Conservation (phyloP, 2,329 filamentous ascomycete genomes). For the Beauveria medogensis region DNA sequence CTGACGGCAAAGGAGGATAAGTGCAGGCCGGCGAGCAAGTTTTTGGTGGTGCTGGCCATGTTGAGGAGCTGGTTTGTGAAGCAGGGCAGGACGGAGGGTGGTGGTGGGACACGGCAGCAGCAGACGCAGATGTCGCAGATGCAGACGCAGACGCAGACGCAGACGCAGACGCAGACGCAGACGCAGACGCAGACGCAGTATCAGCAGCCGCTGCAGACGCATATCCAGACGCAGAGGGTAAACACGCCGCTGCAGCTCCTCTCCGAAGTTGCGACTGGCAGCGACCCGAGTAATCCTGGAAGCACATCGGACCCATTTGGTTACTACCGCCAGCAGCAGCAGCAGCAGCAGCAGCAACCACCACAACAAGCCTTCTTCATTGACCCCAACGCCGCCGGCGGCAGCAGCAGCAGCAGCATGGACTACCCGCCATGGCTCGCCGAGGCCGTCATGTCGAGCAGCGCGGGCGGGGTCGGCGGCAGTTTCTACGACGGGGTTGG, state of each 20-base stretch:
- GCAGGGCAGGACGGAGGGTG: constrained; percentile 27
- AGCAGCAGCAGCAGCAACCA: background rate
- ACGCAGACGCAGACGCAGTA: constrained; percentile 12
- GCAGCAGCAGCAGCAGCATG: background rate
- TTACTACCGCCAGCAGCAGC: constrained; percentile 1
- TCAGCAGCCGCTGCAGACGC: constrained; percentile 9
- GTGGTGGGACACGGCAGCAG: constrained; percentile 9
- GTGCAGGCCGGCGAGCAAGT: constrained; percentile 60
- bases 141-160: background rate
- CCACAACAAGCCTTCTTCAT: background rate
- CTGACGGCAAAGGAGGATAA: constrained; percentile 54
- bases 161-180: constrained; percentile 9
- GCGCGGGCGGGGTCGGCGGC: background rate
- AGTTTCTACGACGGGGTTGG: background rate
- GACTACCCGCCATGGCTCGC: constrained; percentile 6
- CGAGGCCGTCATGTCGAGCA: constrained; percentile 2
- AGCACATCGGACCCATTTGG: constrained; percentile 8
- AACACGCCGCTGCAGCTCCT: constrained; percentile 49
- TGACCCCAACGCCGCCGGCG: background rate
- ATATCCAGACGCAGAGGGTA: constrained; percentile 22
- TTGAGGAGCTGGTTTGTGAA: constrained; percentile 61
- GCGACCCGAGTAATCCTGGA: constrained; percentile 22
- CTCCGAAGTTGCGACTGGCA: constrained; percentile 46
- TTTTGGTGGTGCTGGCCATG: constrained; percentile 62
- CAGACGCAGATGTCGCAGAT: constrained; percentile 1